Evolutionary conservation across 2,329 filamentous ascomycete genomes (phyloP).

Genomic region (Cercospora nicotianae): DNA sequence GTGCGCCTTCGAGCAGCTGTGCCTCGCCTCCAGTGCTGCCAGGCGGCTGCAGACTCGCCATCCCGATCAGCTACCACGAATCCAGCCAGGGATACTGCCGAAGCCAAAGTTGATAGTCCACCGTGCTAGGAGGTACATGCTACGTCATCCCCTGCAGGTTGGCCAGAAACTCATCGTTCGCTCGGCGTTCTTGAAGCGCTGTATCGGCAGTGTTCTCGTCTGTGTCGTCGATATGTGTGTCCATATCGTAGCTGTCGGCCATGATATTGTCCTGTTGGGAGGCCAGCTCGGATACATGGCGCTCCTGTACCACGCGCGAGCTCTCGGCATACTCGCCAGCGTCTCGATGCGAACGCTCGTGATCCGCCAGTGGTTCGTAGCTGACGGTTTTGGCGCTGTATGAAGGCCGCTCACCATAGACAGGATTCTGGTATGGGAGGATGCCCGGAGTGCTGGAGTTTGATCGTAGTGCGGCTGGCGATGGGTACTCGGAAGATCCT

Average conservation of each 20-base stretch:
- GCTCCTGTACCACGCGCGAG: conserved; percentile 4
- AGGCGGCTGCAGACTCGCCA: too few species aligned
- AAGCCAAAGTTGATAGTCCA: neutral
- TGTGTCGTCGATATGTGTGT: neutral
- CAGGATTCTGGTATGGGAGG: conserved; percentile 34
- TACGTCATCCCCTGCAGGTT: conserved; percentile 12
- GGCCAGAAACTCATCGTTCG: conserved; percentile 12
- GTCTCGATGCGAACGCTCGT: conserved; percentile 4
- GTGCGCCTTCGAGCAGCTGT: too few species aligned
- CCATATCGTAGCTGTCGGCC: conserved; percentile 6
- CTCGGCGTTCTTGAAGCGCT: conserved; percentile 6
- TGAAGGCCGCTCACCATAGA: conserved; percentile 31
- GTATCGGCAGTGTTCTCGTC: neutral
- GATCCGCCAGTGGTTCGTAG: conserved; percentile 3
- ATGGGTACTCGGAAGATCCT: conserved; percentile 18
- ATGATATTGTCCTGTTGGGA: conserved; percentile 10
- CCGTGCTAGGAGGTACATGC: neutral
- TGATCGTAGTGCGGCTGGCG: conserved; percentile 19
- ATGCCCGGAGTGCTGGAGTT: conserved; percentile 25
- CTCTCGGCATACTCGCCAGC: conserved; percentile 13
- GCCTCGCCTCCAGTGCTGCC: too few species aligned
- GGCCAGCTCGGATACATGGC: conserved; percentile 2
- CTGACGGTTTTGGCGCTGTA: conserved; percentile 20
- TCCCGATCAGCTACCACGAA: neutral
- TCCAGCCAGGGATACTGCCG: neutral